Conservation (phyloP, 31 red algal genomes). For the Odonthalia washingtoniensis region DNA sequence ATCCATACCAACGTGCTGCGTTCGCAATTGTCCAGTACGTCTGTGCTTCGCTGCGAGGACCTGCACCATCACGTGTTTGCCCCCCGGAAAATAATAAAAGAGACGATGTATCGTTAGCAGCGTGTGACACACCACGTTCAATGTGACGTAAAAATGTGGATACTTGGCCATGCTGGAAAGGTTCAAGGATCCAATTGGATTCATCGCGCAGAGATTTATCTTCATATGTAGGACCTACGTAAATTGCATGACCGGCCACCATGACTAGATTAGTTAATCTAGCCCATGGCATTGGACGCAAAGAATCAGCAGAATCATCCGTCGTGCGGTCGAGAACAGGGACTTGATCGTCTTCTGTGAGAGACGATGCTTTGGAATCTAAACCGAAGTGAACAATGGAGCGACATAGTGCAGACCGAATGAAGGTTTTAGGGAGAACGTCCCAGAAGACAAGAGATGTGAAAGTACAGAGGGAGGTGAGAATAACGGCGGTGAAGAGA, state of each 20-base stretch:
- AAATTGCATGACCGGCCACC: slow-evolving; percentile 94
- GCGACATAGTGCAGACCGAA: no score
- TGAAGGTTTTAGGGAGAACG: no score
- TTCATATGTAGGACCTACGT: slow-evolving; percentile 44
- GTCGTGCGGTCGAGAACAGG: slow-evolving; percentile 56
- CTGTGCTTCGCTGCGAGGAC: slow-evolving; percentile 80
- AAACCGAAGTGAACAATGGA: no score
- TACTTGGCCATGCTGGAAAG: slow-evolving; percentile 82
- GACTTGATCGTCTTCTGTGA: no score
- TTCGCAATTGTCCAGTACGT: slow-evolving; percentile 81
- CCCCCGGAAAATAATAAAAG: slow-evolving; percentile 93
- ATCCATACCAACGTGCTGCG: slow-evolving; percentile 28
- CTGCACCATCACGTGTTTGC: slow-evolving; percentile 71
- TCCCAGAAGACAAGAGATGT: no score
- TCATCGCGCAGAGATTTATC: slow-evolving; percentile 57
- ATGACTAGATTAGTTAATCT: slow-evolving; percentile 74
- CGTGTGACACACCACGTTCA: slow-evolving; percentile 62
- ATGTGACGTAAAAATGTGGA: slow-evolving; percentile 80
- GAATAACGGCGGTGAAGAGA: no score
- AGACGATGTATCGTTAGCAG: slow-evolving; percentile 68
- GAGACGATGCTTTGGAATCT: no score
- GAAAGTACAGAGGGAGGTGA: no score
- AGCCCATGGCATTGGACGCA: slow-evolving; percentile 33
- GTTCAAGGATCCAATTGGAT: slow-evolving; percentile 82
- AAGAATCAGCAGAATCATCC: slow-evolving; percentile 39